These are phyloP conservation scores for Colletotrichum limetticola DNA, from an alignment of 2,329 filamentous ascomycete species.

Conservation along the genomic window DNA sequence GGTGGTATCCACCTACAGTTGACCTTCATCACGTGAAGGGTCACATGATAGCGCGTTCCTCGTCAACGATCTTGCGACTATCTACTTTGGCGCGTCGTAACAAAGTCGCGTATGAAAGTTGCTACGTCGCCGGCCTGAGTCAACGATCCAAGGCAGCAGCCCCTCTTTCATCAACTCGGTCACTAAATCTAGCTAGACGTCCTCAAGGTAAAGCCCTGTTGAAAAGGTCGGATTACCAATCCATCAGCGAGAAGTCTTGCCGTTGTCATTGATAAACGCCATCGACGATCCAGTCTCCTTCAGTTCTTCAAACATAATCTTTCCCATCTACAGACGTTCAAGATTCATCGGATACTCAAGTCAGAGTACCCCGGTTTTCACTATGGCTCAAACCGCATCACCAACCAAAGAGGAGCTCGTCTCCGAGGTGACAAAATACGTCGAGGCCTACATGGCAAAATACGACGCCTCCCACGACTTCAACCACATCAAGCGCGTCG, in stretches of 20 bases:
- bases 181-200: not conserved
- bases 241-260: conserved; percentile 10
- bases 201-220: not conserved
- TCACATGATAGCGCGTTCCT: conserved; percentile 15
- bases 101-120: not conserved
- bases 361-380: too few relatives aligned
- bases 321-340: too few relatives aligned
- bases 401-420: conserved; percentile 55
- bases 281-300: not conserved
- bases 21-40: not conserved
- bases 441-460: conserved; percentile 76
- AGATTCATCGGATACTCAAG: too few relatives aligned
- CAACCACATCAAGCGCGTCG: conserved; percentile 82
- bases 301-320: not conserved
- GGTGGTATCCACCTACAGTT: not conserved
- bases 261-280: not conserved
- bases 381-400: not conserved
- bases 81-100: not conserved
- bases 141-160: conserved; percentile 21
- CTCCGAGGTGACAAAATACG: conserved; percentile 69
- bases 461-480: conserved; percentile 93
- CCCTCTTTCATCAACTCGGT: not conserved
- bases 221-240: conserved; percentile 9
- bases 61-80: not conserved
- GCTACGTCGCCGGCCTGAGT: conserved; percentile 14